Conservation (phyloP, 495 filamentous ascomycete species). For the Lophiostoma macrostomum region DNA sequence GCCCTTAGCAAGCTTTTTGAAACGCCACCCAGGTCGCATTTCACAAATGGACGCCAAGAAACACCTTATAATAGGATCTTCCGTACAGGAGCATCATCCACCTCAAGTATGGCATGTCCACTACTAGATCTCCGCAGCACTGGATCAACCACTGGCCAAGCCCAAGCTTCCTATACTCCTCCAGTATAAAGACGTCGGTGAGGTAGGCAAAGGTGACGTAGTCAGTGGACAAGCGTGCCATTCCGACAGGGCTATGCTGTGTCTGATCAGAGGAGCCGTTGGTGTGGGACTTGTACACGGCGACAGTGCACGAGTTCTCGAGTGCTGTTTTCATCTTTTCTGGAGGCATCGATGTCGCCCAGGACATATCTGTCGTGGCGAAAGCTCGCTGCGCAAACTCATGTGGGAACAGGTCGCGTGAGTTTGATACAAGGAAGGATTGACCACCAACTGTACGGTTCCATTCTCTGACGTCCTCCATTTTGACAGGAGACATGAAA, state of each 20-base stretch:
- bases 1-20: too few relatives aligned
- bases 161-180: slow-evolving; percentile 56
- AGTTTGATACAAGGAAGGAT: slow-evolving; percentile 34
- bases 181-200: slow-evolving; percentile 64
- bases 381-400: slow-evolving; percentile 39
- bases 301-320: slow-evolving; percentile 36
- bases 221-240: slow-evolving; percentile 65
- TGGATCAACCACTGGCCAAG: slow-evolving; percentile 61
- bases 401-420: slow-evolving; percentile 15
- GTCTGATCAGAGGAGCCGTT: background rate
- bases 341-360: slow-evolving; percentile 30
- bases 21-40: too few relatives aligned
- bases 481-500: background rate
- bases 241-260: slow-evolving; percentile 48
- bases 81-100: slow-evolving; percentile 37
- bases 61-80: too few relatives aligned
- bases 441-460: slow-evolving; percentile 6
- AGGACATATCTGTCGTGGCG: slow-evolving; percentile 34
- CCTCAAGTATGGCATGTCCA: slow-evolving; percentile 56
- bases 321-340: slow-evolving; percentile 30
- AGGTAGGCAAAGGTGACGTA: slow-evolving; percentile 63
- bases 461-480: slow-evolving; percentile 25
- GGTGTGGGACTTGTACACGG: slow-evolving; percentile 30
- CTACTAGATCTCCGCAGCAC: slow-evolving; percentile 52
- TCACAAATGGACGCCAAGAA: too few relatives aligned